Conservation (phyloP, 495 filamentous ascomycete species). For the Penicillium malachiteum region DNA sequence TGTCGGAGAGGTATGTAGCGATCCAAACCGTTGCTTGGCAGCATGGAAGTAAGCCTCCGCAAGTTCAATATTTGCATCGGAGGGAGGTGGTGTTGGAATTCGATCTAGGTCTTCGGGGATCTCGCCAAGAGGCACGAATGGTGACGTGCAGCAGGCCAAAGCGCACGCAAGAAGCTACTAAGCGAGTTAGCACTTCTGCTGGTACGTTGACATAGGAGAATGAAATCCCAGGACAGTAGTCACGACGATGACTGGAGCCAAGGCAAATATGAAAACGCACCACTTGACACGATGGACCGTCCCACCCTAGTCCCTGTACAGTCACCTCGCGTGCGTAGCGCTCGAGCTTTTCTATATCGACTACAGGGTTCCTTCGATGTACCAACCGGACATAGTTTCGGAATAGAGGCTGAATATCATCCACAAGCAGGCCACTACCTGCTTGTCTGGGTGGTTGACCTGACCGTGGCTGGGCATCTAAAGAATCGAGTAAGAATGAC, state of each 20-base stretch:
- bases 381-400: slow-evolving; percentile 19
- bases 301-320: slow-evolving; percentile 26
- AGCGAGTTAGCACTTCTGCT: background rate
- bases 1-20: slow-evolving; percentile 21
- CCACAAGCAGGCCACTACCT: slow-evolving; percentile 14
- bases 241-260: too few relatives aligned
- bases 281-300: slow-evolving; percentile 30
- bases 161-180: slow-evolving; percentile 28
- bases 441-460: slow-evolving; percentile 12
- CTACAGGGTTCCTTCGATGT: slow-evolving; percentile 23
- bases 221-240: too few relatives aligned
- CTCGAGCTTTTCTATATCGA: slow-evolving; percentile 22
- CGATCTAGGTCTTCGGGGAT: slow-evolving; percentile 21
- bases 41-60: slow-evolving; percentile 29
- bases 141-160: slow-evolving; percentile 18
- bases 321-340: slow-evolving; percentile 27
- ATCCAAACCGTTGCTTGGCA: slow-evolving; percentile 27
- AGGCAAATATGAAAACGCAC: slow-evolving; percentile 11
- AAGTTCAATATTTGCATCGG: slow-evolving; percentile 20
- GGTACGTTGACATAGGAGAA: too few relatives aligned
- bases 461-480: slow-evolving; percentile 13
- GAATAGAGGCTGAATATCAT: slow-evolving; percentile 21
- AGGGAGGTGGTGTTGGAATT: slow-evolving; percentile 17
- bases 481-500: slow-evolving; percentile 27
- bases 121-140: slow-evolving; percentile 15